Evolutionary conservation across 1,284 basidiomycete species (phyloP), one percentile per base, ranked within the genome.

Genomic region (Ganoderma sinense): DNA sequence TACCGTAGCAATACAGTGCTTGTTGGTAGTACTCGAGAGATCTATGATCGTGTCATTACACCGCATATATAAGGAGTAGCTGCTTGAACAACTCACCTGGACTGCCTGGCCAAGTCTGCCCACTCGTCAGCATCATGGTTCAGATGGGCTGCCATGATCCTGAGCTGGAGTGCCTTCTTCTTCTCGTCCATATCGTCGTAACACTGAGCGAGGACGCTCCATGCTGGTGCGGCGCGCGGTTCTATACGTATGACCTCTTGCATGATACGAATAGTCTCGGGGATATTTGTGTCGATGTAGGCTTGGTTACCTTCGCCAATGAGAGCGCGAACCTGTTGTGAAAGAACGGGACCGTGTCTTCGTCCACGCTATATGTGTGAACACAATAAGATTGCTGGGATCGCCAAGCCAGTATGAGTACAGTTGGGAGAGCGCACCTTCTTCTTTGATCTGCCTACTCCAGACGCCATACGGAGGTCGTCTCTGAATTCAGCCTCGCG

Each of bases 221-320:
- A 98, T 0, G 97, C 95, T 4, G 90, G 82, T 2, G 53, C 86
- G 11, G 96, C 94, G 41, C 93, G 90, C 2, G 97, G 96, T 79
- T 99, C 97, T 68, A 97, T 96, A 11, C 95, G 89, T 68, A 99
- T 96, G 73, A 98, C 94, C 78, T 99, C 95, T 78, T 94, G 91
- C 87, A 97, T 94, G 55, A 92, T 87, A 26, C 89, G 86, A 43
- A 96, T 92, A 0, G 96, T 92, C 72, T 91, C 87, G 2, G 86
- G 82, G 23, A 91, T 83, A 70, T 95, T 83, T 64, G 85, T 87
- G 75, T 93, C 90, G 63, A 97, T 89, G 79, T 95, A 98, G 1
- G 93, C 93, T 75, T 94, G 89, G 79, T 97, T 98, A 33, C 95
- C 97, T 69, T 94, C 89, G 20, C 95, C 94, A 56, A 99, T 88